These are phyloP conservation scores for Trichothecium sympodiale DNA, from an alignment of 2,329 filamentous ascomycete genomes.

Conservation along the genomic window DNA sequence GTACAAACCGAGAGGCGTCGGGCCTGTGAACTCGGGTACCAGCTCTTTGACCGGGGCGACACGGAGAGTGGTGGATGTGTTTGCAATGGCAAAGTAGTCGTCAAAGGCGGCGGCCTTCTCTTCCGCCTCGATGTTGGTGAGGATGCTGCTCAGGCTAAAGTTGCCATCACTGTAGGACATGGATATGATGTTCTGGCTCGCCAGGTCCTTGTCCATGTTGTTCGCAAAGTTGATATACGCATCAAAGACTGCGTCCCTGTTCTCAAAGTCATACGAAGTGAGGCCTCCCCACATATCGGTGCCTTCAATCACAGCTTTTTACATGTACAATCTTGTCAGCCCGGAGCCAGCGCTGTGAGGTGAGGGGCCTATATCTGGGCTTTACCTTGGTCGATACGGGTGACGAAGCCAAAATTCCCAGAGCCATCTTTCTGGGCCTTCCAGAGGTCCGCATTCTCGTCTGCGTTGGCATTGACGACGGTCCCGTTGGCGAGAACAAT, in stretches of 20 bases:
- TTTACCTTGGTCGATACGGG: constrained; percentile 28
- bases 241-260: constrained; percentile 14
- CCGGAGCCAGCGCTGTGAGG: too few species aligned
- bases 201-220: constrained; percentile 12
- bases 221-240: constrained; percentile 17
- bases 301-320: constrained; percentile 6
- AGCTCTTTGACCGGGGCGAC: constrained; percentile 15
- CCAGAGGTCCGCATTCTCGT: constrained; percentile 36
- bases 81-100: constrained; percentile 10
- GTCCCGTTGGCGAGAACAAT: constrained; percentile 30
- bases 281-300: constrained; percentile 19
- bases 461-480: constrained; percentile 26
- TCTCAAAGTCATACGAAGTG: constrained; percentile 11
- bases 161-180: constrained; percentile 10
- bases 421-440: constrained; percentile 40
- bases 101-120: constrained; percentile 13
- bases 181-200: constrained; percentile 17
- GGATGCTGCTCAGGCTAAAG: constrained; percentile 10
- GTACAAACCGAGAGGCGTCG: constrained; percentile 18
- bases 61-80: constrained; percentile 11
- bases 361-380: too few species aligned
- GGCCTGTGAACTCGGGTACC: constrained; percentile 19
- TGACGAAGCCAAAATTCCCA: constrained; percentile 40
- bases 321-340: too few species aligned
- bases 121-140: constrained; percentile 16